These are phyloP conservation scores for Eucalyptus tenuipes DNA, from an alignment of 345 rosid species.

Conservation along the genomic window DNA sequence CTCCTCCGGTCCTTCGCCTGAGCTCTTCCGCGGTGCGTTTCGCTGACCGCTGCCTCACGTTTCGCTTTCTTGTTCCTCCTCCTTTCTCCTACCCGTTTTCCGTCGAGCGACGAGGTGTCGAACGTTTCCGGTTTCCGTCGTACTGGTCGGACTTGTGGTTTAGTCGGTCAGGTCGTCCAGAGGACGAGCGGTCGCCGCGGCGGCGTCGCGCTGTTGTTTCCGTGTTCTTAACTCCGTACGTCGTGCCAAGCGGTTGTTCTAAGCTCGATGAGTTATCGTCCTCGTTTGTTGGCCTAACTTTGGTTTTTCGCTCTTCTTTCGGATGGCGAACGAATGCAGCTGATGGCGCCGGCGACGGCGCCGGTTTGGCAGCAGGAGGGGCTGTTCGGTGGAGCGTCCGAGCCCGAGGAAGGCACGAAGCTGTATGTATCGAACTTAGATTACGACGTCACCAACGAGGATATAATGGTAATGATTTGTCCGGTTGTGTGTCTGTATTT, in stretches of 20 bases:
- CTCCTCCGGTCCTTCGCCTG: background rate
- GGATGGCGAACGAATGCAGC: background rate
- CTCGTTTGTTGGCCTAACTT: background rate
- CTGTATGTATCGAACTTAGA: conserved; percentile 46
- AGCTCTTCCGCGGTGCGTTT: background rate
- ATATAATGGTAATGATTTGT: conserved; percentile 27
- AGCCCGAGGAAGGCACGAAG: conserved; percentile 22
- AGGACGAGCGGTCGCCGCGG: background rate
- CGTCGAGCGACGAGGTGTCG: background rate
- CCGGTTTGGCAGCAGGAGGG: background rate
- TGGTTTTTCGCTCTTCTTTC: background rate
- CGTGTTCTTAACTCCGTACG: background rate
- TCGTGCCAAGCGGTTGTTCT: background rate
- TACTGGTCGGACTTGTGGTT: background rate
- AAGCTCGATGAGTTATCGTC: background rate
- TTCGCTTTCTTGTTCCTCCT: background rate
- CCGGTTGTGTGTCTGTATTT: background rate
- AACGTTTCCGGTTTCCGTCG: background rate
- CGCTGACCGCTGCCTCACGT: background rate
- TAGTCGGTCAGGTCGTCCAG: background rate
- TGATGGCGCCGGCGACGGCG: conserved; percentile 10
- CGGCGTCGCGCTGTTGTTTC: background rate
- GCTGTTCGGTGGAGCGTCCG: background rate
- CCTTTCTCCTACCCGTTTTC: background rate
- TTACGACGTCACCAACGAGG: conserved; percentile 41